Conservation (phyloP, 2,329 filamentous ascomycete genomes). For the Ciborinia camelliae region DNA sequence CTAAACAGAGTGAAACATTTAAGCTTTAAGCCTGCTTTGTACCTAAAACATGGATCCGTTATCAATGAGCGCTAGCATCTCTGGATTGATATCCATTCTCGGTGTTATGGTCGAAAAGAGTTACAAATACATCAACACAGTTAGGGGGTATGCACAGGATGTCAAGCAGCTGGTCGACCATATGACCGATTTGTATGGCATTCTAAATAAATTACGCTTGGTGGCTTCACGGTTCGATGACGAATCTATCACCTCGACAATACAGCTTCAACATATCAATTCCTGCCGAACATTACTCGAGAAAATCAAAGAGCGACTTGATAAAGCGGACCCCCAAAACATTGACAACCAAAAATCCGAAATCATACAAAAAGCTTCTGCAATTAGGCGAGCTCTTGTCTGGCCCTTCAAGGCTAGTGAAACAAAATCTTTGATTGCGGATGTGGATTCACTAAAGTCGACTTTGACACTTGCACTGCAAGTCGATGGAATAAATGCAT, state of each 20-base stretch:
- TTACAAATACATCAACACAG: conserved; percentile 18
- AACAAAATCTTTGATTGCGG: neutral
- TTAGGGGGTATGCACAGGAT: neutral
- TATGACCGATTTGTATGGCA: neutral
- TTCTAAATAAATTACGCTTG: neutral
- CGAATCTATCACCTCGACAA: neutral
- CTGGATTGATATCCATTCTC: conserved; percentile 17
- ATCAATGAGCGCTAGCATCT: conserved; percentile 20
- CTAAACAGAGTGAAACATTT: neutral
- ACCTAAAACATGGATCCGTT: conserved; percentile 15
- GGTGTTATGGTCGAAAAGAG: conserved; percentile 6
- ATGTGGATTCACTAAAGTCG: conserved; percentile 6
- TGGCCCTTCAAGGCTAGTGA: conserved; percentile 11
- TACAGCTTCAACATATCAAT: neutral
- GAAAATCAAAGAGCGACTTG: neutral
- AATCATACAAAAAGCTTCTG: conserved; percentile 3
- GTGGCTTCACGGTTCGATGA: neutral
- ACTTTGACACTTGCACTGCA: conserved; percentile 8
- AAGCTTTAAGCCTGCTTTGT: neutral
- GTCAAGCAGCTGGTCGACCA: conserved; percentile 13
- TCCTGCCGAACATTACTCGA: neutral
- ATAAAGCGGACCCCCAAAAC: neutral
- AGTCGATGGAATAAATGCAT: neutral
- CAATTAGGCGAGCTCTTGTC: neutral
- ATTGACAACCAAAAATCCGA: neutral